Conservation (phyloP, 140 eudicot species). For the Oenanthe javanica region DNA sequence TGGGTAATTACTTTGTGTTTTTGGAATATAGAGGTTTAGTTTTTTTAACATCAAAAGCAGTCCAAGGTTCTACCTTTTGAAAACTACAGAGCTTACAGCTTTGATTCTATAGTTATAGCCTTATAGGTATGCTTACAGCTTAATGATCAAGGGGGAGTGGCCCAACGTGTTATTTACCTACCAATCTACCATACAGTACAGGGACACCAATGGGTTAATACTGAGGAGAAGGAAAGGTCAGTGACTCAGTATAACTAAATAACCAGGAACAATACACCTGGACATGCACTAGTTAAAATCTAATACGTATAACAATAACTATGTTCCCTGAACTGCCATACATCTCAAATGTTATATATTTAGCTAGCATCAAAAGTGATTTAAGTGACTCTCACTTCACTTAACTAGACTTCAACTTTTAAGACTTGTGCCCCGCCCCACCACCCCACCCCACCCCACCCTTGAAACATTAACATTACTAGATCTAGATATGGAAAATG, state of each 20-base stretch:
- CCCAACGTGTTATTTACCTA: background rate
- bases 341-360: background rate
- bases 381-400: background rate
- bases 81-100: background rate
- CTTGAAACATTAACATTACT: no score
- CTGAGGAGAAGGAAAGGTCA: background rate
- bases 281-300: background rate
- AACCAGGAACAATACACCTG: background rate
- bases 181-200: background rate
- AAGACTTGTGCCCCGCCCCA: no score
- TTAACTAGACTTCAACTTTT: background rate
- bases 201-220: background rate
- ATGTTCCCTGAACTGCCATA: background rate
- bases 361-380: background rate
- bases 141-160: background rate
- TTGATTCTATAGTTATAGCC: background rate
- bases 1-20: background rate
- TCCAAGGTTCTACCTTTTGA: background rate
- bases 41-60: background rate
- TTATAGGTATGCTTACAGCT: background rate
- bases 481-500: background rate
- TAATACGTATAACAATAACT: background rate
- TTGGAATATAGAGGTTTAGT: background rate
- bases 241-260: background rate
- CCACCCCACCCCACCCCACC: no score